Conservation (phyloP, 352 stramenopile genomes). For the Phytophthora citrophthora region DNA sequence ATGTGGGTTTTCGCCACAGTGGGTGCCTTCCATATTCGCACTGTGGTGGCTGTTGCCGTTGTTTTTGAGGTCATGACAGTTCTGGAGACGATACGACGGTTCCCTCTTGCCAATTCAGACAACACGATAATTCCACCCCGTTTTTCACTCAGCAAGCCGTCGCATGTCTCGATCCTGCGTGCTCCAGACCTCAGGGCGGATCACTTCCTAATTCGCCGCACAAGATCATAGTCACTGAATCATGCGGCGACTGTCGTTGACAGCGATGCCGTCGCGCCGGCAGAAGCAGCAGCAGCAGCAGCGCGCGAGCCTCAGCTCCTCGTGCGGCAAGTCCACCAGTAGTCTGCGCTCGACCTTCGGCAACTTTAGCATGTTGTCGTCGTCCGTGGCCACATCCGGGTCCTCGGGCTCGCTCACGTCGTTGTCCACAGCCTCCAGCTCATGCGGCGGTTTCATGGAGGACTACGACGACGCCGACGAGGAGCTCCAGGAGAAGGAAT, state of each 20-base stretch:
- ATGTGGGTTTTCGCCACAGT: constrained; percentile 5
- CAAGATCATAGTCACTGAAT: not conserved
- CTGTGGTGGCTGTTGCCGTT: not conserved
- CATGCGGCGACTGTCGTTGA: constrained; percentile 45
- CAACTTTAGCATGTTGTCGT: constrained; percentile 41
- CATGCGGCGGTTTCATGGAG: constrained; percentile 51
- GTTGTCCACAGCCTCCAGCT: constrained; percentile 57
- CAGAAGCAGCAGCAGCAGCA: constrained; percentile 25
- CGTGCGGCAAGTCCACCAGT: constrained; percentile 25
- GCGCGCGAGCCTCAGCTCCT: constrained; percentile 20
- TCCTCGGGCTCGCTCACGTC: constrained; percentile 41
- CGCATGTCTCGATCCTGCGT: constrained; percentile 8
- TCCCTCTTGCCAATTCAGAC: constrained; percentile 2
- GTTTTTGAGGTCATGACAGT: not conserved
- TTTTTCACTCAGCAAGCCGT: constrained; percentile 20
- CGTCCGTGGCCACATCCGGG: constrained; percentile 28
- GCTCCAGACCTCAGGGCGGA: not conserved
- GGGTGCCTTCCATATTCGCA: constrained; percentile 11
- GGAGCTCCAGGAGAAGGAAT: constrained; percentile 30
- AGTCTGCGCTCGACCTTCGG: constrained; percentile 36
- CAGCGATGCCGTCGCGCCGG: constrained; percentile 38
- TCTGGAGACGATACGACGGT: constrained; percentile 5
- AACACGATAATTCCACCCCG: constrained; percentile 19
- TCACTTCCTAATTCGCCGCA: constrained; percentile 38
- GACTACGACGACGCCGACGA: constrained; percentile 37